A percentile compares a stretch with the other conserved stretches of the same genome.
phyloP scores from a whole-genome alignment of 2,329 filamentous ascomycete species.

The Phialocephala subalpina region DNA sequence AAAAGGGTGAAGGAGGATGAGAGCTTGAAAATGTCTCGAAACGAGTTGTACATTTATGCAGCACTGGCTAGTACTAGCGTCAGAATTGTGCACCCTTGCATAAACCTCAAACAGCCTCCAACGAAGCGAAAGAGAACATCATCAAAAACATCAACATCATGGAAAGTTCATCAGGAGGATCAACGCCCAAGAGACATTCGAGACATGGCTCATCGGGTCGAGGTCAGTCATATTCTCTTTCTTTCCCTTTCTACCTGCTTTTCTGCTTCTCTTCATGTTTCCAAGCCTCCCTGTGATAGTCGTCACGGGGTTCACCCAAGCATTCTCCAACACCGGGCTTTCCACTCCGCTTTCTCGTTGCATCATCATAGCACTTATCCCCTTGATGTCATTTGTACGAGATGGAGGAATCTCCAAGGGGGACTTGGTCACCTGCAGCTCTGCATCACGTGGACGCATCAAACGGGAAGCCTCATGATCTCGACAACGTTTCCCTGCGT shows the following conservation, averaged over 20 bases:
- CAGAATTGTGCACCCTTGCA: not conserved
- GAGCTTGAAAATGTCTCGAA: no score
- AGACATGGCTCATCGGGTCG: constrained; percentile 35
- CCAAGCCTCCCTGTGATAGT: not conserved
- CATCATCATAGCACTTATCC: not conserved
- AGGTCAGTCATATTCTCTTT: constrained; percentile 30
- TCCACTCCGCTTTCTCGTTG: not conserved
- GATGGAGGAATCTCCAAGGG: no score
- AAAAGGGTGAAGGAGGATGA: no score
- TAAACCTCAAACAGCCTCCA: not conserved
- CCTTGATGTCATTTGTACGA: not conserved
- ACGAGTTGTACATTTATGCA: not conserved
- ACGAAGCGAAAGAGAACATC: constrained; percentile 3
- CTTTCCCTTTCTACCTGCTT: not conserved
- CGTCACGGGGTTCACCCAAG: constrained; percentile 8
- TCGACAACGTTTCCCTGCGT: constrained; percentile 11
- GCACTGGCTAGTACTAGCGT: not conserved
- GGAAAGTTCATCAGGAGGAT: constrained; percentile 30
- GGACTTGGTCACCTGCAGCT: not conserved
- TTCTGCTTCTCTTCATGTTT: not conserved
- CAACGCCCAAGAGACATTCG: constrained; percentile 33
- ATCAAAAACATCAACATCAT: constrained; percentile 24
- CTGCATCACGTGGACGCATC: constrained; percentile 5
- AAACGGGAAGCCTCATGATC: constrained; percentile 5
- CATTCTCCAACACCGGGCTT: not conserved